phyloP scores from a whole-genome alignment of 2,329 filamentous ascomycete species.

The Xylariaceae sp. region DNA sequence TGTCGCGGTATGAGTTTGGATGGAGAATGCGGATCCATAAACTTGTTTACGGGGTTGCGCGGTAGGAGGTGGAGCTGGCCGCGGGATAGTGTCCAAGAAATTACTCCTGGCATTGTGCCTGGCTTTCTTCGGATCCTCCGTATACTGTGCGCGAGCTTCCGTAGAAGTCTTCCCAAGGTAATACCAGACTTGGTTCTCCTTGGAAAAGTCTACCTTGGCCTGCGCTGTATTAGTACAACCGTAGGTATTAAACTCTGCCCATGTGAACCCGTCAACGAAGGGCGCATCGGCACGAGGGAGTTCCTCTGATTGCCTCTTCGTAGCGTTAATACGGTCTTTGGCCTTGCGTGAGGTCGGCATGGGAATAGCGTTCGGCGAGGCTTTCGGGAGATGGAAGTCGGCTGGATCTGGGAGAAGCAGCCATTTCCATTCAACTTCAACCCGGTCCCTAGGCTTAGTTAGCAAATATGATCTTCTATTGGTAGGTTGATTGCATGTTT shows the following conservation, averaged over 20 bases:
- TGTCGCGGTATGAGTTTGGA: conserved; percentile 20
- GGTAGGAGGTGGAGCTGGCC: conserved; percentile 41
- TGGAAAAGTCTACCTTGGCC: conserved; percentile 70
- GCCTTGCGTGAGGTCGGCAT: conserved; percentile 66
- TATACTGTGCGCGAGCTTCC: conserved; percentile 89
- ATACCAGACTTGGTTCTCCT: conserved; percentile 80
- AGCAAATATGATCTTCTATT: conserved; percentile 37
- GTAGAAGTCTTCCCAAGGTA: conserved; percentile 87
- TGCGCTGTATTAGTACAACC: conserved; percentile 61
- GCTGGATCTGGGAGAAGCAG: conserved; percentile 71
- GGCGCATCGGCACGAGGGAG: conserved; percentile 66
- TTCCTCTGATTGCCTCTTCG: conserved; percentile 61
- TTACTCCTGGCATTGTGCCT: conserved; percentile 70
- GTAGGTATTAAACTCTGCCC: conserved; percentile 77
- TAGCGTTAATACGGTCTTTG: conserved; percentile 69
- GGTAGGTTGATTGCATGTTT: conserved; percentile 5
- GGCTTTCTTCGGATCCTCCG: conserved; percentile 67
- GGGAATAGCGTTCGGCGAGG: conserved; percentile 71
- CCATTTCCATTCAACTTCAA: conserved; percentile 87
- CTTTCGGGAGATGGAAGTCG: conserved; percentile 73
- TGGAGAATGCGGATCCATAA: conserved; percentile 33
- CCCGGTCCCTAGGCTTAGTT: conserved; percentile 61
- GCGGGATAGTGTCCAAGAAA: conserved; percentile 71
- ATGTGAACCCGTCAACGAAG: conserved; percentile 70
- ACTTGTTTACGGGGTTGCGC: conserved; percentile 32